Evolutionary conservation across 192 early-diverging fungal species (phyloP), one percentile per base, ranked within the genome.

Genomic region (Linnemannia exigua): DNA sequence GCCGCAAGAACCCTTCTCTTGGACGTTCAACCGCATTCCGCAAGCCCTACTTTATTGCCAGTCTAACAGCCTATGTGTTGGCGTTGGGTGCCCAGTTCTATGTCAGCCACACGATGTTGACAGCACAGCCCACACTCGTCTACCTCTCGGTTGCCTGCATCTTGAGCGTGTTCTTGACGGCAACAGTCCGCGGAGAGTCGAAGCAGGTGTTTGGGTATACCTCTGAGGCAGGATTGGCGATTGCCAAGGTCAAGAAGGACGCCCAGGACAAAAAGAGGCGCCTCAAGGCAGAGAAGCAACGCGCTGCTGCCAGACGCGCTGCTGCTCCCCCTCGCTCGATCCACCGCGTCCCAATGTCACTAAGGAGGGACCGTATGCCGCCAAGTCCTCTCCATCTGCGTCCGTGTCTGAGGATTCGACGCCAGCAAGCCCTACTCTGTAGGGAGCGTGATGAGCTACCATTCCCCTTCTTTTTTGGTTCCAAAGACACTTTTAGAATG

Each of bases 81-180:
- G 98, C 97, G 11, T 90, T 99, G 70, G 90, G 93, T 0, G 95
- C 93, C 9, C 97, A 96, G 3, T 94, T 99, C 47, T 88, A 89
- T 11, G 94, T 98, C 28, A 95, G 97, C 94, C 97, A 98, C 80
- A 89, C 90, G 52, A 96, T 97, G 89, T 90, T 97, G 84, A 93
- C 94, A 41, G 95, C 96, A 19, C 97, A 97, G 89, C 98, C 98
- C 0, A 95, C 96, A 11, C 88, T 99, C 15, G 89, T 99, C 58
- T 99, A 97, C 75, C 91, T 99, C 50, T 96, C 97, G 0, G 96
- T 97, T 0, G 97, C 97, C 0, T 99, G 98, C 81, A 99, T 96
- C 38, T 73, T 98, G 1, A 97, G 97, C 19, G 93, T 94, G 14
- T 72, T 98, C 20, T 51, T 93, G 33, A 94, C 93, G 3, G 95